These are phyloP conservation scores for Aspergillus sergii DNA, from an alignment of 2,329 filamentous ascomycete genomes.

Conservation along the genomic window DNA sequence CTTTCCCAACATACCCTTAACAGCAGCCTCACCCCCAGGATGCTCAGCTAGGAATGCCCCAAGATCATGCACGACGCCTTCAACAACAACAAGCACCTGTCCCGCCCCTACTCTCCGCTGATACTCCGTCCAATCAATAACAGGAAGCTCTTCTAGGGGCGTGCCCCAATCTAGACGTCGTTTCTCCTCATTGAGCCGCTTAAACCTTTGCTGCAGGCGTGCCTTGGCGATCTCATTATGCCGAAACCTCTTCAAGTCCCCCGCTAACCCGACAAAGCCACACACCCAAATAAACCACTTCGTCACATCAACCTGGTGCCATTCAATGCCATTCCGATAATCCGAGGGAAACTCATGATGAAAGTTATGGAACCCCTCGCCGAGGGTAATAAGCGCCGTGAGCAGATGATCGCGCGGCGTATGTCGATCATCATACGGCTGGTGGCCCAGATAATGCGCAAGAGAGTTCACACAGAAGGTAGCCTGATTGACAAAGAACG, in stretches of 20 bases:
- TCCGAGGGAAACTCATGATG: constrained; percentile 12
- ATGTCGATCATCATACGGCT: neutral
- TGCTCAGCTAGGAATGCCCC: neutral
- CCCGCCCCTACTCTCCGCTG: neutral
- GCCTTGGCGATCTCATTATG: constrained; percentile 4
- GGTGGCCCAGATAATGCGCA: constrained; percentile 5
- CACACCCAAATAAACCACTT: constrained; percentile 7
- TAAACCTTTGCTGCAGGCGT: neutral
- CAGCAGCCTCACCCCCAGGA: neutral
- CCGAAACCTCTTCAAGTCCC: constrained; percentile 2
- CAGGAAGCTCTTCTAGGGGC: neutral
- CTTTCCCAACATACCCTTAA: neutral
- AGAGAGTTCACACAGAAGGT: constrained; percentile 5
- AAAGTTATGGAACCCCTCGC: constrained; percentile 12
- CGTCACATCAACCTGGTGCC: constrained; percentile 5
- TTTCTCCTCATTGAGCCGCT: neutral
- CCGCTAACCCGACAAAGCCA: neutral
- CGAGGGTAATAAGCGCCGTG: neutral
- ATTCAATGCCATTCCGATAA: constrained; percentile 9
- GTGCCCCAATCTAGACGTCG: neutral
- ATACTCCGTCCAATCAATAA: constrained; percentile 7
- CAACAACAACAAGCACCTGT: neutral
- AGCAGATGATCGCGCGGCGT: neutral
- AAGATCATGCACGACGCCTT: constrained; percentile 3
- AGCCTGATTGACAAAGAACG: constrained; percentile 69